phyloP scores from a whole-genome alignment of 805 yeast genomes.

The Yarrowia alimentaria region DNA sequence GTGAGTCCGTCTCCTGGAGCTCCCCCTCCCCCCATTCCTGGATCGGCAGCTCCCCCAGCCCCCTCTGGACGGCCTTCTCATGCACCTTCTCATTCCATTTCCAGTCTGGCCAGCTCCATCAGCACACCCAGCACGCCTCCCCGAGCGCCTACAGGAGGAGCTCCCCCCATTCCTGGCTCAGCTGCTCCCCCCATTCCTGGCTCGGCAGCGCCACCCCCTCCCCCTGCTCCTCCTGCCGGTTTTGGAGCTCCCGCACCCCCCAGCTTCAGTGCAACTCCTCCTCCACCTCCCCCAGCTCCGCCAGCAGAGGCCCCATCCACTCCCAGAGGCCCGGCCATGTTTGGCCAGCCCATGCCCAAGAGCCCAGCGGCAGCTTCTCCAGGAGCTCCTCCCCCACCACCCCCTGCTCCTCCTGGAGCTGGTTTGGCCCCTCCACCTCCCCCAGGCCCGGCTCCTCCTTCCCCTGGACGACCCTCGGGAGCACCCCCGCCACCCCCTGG shows the following conservation, averaged over 20 bases:
- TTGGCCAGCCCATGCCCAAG: conserved; percentile 29
- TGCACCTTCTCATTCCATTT: conserved; percentile 6
- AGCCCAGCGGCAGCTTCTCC: conserved; percentile 29
- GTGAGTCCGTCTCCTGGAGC: conserved; percentile 12
- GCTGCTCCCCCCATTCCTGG: conserved; percentile 21
- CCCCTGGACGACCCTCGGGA: conserved; percentile 30
- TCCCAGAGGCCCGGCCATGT: conserved; percentile 18
- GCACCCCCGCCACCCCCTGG: conserved; percentile 36
- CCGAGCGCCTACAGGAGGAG: conserved; percentile 17
- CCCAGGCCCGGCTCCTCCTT: conserved; percentile 36
- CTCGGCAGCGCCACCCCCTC: conserved; percentile 28
- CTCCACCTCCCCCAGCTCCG: conserved; percentile 31
- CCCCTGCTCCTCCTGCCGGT: conserved; percentile 29
- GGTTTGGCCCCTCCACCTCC: conserved; percentile 35
- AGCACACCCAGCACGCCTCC: conserved; percentile 22
- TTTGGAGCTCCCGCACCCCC: conserved; percentile 29
- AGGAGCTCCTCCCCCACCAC: conserved; percentile 32
- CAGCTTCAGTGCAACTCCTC: conserved; percentile 25
- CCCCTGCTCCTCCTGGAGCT: conserved; percentile 23
- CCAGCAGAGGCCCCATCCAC: conserved; percentile 32
- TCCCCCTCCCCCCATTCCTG: conserved; percentile 29
- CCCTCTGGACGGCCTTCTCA: background rate
- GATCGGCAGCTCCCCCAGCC: conserved; percentile 29
- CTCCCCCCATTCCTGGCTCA: conserved; percentile 28
- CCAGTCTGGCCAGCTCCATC: conserved; percentile 17